Conservation (phyloP, 2,329 filamentous ascomycete species). For the Hypocreales sp. region DNA sequence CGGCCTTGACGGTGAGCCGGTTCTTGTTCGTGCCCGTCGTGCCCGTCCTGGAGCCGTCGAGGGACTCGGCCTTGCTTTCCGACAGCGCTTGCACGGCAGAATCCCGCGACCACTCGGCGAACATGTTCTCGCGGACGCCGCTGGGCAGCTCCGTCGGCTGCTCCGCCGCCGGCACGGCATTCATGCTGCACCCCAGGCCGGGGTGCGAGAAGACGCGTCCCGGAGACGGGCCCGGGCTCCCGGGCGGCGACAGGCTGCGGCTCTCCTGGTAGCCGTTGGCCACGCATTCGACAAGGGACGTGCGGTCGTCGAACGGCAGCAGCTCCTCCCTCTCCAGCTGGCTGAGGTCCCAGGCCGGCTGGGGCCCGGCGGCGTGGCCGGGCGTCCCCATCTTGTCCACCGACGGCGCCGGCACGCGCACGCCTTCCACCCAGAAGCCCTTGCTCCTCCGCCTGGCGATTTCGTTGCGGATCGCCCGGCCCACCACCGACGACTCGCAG, state of each 20-base stretch:
- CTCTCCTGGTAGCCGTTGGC: conserved; percentile 53
- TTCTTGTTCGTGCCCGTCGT: conserved; percentile 37
- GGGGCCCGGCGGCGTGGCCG: conserved; percentile 24
- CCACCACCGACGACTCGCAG: conserved; percentile 54
- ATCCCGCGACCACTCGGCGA: conserved; percentile 68
- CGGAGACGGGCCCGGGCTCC: conserved; percentile 56
- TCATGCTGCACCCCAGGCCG: conserved; percentile 35
- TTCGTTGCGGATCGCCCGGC: conserved; percentile 58
- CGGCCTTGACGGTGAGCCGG: conserved; percentile 40
- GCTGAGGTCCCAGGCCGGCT: conserved; percentile 30
- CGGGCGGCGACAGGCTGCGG: conserved; percentile 45
- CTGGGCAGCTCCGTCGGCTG: conserved; percentile 43
- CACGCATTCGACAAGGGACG: conserved; percentile 58
- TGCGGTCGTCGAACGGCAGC: conserved; percentile 60
- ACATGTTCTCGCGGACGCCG: conserved; percentile 58
- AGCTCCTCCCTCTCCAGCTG: conserved; percentile 48
- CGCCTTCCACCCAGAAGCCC: conserved; percentile 62
- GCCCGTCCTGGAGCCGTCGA: conserved; percentile 58
- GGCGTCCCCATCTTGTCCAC: conserved; percentile 45
- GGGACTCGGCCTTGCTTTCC: conserved; percentile 54
- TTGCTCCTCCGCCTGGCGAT: conserved; percentile 59
- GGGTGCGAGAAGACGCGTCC: conserved; percentile 47
- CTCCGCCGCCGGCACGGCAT: conserved; percentile 20
- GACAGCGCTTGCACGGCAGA: conserved; percentile 52
- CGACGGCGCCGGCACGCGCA: conserved; percentile 53